Percentiles rank a stretch among this genome's conserved stretches.
Evolutionary conservation across 306 rosid species (phyloP).

Genomic region (Echinosophora koreensis): DNA sequence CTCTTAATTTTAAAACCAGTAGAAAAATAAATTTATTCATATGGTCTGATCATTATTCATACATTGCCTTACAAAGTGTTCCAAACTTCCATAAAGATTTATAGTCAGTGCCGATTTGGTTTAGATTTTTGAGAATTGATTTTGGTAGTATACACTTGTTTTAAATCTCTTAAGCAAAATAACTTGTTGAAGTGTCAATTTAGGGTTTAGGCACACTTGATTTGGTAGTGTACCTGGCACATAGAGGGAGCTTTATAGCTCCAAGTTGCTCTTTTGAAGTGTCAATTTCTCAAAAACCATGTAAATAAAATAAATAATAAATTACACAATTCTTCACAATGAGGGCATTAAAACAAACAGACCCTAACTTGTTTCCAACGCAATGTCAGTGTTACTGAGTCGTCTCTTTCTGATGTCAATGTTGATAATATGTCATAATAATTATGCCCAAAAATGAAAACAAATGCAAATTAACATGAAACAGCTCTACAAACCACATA

Average conservation of each 20-base stretch:
- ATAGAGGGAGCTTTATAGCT: too few species aligned
- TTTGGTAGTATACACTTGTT: conserved; percentile 19
- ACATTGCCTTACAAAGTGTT: conserved; percentile 25
- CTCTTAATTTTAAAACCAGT: conserved; percentile 7
- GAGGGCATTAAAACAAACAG: not conserved
- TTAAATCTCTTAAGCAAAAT: conserved; percentile 6
- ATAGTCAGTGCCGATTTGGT: not conserved
- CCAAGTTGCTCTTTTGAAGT: not conserved
- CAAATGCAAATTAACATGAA: not conserved
- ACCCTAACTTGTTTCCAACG: conserved; percentile 19
- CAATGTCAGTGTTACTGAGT: conserved; percentile 21
- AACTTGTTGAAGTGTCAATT: not conserved
- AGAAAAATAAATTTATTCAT: not conserved
- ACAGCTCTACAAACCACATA: conserved; percentile 14
- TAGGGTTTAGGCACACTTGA: not conserved
- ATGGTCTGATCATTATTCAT: not conserved
- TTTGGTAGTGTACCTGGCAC: too few species aligned
- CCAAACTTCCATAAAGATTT: conserved; percentile 22
- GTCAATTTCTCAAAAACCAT: not conserved
- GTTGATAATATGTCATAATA: not conserved
- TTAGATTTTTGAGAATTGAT: conserved; percentile 10
- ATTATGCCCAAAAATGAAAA: conserved; percentile 19
- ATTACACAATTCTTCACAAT: not conserved
- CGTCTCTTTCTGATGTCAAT: conserved; percentile 22
- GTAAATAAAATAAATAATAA: not conserved